A percentile compares a stretch with the other conserved stretches of the same genome.
Conservation (phyloP, 768 basidiomycete species). For the Melanogaster broomeanus region DNA sequence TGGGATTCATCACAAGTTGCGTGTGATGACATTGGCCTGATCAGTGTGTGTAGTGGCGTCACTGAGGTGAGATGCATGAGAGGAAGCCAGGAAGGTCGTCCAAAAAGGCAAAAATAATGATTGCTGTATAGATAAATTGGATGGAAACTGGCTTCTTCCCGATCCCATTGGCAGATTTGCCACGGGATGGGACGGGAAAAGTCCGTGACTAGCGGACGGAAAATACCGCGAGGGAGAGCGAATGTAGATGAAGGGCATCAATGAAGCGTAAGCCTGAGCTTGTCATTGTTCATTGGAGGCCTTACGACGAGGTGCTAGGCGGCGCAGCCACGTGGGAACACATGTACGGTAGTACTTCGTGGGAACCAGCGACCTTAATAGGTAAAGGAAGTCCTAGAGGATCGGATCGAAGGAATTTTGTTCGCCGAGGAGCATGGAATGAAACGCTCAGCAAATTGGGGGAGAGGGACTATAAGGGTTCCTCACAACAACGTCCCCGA, state of each 20-base stretch:
- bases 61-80: neutral
- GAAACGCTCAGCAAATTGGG: conserved; percentile 1
- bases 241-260: neutral
- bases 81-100: neutral
- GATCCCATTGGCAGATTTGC: too few relatives aligned
- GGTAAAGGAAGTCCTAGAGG: conserved; percentile 15
- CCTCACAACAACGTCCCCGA: conserved; percentile 11
- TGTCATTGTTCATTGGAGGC: conserved; percentile 1
- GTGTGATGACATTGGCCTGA: too few relatives aligned
- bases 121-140: neutral
- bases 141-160: too few relatives aligned
- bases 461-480: neutral
- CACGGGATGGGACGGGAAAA: neutral
- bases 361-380: neutral
- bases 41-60: too few relatives aligned
- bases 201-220: neutral
- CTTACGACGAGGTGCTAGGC: neutral
- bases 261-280: neutral
- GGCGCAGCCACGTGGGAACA: neutral
- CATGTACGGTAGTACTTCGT: neutral
- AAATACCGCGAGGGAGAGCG: neutral
- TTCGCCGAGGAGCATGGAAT: conserved; percentile 18
- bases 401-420: conserved; percentile 17
- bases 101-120: neutral
- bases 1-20: neutral